Conservation (phyloP, 257 asterid genomes). For the Echites panduratus region DNA sequence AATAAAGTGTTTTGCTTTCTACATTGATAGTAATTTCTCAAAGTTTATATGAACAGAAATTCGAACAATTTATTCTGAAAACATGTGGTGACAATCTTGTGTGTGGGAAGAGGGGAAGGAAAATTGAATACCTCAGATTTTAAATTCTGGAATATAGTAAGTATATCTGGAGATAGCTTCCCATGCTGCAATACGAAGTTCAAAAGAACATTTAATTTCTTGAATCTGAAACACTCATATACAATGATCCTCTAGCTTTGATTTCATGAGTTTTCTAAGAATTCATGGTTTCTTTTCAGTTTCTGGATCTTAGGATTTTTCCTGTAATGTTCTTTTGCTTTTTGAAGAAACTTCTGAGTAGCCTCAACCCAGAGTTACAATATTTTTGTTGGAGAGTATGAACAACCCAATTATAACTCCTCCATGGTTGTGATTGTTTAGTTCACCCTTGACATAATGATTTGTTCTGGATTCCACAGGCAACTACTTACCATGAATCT, state of each 20-base stretch:
- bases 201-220: neutral
- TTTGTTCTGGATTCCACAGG: slow-evolving; percentile 39
- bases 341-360: neutral
- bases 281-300: neutral
- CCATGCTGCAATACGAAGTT: neutral
- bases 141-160: neutral
- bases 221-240: neutral
- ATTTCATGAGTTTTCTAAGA: neutral
- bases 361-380: neutral
- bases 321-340: neutral
- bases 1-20: neutral
- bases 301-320: neutral
- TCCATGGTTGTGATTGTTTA: neutral
- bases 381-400: neutral
- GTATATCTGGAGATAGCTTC: neutral
- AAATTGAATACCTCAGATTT: neutral
- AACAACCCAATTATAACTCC: neutral
- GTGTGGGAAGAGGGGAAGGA: neutral
- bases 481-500: slow-evolving; percentile 43
- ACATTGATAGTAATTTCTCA: neutral
- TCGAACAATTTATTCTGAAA: neutral
- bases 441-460: neutral
- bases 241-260: neutral
- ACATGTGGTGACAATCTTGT: neutral
- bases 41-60: neutral